A percentile compares a stretch with the other conserved stretches of the same genome.
phyloP scores from a whole-genome alignment of 352 stramenopile genomes.

The Pythium brassicae region DNA sequence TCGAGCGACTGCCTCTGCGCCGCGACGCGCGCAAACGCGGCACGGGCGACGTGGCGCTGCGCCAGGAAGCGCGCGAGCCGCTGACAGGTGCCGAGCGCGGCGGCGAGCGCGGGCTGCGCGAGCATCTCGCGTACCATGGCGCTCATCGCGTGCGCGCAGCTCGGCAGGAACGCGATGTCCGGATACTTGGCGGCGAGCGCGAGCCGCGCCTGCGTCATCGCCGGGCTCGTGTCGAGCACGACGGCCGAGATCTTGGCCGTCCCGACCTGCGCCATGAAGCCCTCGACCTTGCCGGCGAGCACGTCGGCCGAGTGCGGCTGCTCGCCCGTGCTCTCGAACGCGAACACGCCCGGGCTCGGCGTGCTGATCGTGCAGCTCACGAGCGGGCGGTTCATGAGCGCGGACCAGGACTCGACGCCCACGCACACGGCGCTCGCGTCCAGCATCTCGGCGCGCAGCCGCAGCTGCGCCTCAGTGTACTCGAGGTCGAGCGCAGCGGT shows the following conservation, averaged over 20 bases:
- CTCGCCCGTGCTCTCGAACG: slow-evolving; percentile 55
- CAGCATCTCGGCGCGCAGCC: slow-evolving; percentile 49
- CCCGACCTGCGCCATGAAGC: slow-evolving; percentile 51
- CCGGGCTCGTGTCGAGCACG: slow-evolving; percentile 47
- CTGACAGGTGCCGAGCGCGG: slow-evolving; percentile 33
- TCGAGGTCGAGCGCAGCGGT: slow-evolving; percentile 54
- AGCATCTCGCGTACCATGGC: slow-evolving; percentile 62
- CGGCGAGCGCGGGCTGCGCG: slow-evolving; percentile 31
- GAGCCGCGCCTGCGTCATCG: slow-evolving; percentile 49
- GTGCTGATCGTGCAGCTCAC: slow-evolving; percentile 58
- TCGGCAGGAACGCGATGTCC: slow-evolving; percentile 56
- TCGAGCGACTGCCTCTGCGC: slow-evolving; percentile 46
- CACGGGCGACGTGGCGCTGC: slow-evolving; percentile 35
- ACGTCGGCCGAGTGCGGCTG: slow-evolving; percentile 36
- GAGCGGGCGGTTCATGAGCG: slow-evolving; percentile 35
- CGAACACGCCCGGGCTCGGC: slow-evolving; percentile 43
- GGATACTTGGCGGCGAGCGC: slow-evolving; percentile 53
- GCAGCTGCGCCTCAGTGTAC: slow-evolving; percentile 56
- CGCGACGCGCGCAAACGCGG: slow-evolving; percentile 42
- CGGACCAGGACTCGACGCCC: slow-evolving; percentile 48
- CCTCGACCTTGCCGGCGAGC: slow-evolving; percentile 54
- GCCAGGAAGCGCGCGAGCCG: slow-evolving; percentile 40
- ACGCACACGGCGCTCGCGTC: slow-evolving; percentile 45
- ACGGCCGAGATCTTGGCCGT: slow-evolving; percentile 50
- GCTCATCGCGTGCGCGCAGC: slow-evolving; percentile 53